Conservation (phyloP, 2,329 filamentous ascomycete species). For the Aspergillus puulaauensis region DNA sequence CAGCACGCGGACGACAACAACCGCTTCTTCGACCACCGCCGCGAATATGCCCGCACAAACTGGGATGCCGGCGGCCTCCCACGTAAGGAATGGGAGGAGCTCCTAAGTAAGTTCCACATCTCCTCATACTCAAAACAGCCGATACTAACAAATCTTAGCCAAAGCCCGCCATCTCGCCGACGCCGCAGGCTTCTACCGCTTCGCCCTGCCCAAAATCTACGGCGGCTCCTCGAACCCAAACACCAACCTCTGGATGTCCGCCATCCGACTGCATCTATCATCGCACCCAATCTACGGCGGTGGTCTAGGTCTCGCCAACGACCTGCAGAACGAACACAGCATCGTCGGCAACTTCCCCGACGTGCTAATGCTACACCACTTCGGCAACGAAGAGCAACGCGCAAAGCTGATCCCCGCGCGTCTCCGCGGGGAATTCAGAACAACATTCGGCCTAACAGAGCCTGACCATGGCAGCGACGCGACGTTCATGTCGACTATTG, state of each 20-base stretch:
- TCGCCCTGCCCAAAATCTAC: slow-evolving; percentile 57
- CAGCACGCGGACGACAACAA: slow-evolving; percentile 58
- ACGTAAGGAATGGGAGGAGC: slow-evolving; percentile 57
- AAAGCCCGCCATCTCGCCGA: slow-evolving; percentile 55
- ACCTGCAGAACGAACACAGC: slow-evolving; percentile 64
- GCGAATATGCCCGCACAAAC: slow-evolving; percentile 62
- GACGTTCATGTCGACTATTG: slow-evolving; percentile 61
- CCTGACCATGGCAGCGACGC: slow-evolving; percentile 63
- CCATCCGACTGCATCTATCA: slow-evolving; percentile 60
- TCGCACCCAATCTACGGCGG: slow-evolving; percentile 43
- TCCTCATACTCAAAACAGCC: not conserved
- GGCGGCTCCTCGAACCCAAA: slow-evolving; percentile 47
- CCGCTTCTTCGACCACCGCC: slow-evolving; percentile 65
- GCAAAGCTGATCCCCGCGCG: slow-evolving; percentile 53
- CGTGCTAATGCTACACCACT: slow-evolving; percentile 62
- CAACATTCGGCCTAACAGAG: slow-evolving; percentile 64
- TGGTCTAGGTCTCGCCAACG: slow-evolving; percentile 61
- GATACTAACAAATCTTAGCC: slow-evolving; percentile 8
- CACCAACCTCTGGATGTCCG: slow-evolving; percentile 63
- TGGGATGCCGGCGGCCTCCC: slow-evolving; percentile 60
- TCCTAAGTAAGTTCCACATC: slow-evolving; percentile 26
- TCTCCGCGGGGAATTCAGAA: slow-evolving; percentile 53
- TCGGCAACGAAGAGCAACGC: slow-evolving; percentile 57
- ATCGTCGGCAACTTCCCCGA: slow-evolving; percentile 65
- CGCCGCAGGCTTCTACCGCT: slow-evolving; percentile 60